Evolutionary conservation across 148 eudicot species (phyloP), one percentile per base, ranked within the genome.

Genomic region (Vaccinium macrocarpon): DNA sequence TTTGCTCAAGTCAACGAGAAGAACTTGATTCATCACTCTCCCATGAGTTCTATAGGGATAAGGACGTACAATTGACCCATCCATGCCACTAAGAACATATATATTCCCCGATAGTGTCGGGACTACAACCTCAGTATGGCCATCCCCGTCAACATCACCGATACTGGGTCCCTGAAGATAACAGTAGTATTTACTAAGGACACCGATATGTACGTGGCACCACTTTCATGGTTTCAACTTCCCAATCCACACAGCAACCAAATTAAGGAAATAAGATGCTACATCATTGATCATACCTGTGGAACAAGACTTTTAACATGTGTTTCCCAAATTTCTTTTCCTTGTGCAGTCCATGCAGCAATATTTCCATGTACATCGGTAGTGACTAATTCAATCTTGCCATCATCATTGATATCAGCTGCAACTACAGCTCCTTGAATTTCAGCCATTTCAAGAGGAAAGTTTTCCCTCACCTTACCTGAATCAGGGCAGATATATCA

Each of bases 401-500:
- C 99, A 89, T 97, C 99, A 73, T 97, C 99, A 83, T 97, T 97
- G 55, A 97, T 93, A 89, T 97, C 99, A 78, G 95, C 99, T 80
- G 97, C 99, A 82, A 93, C 91, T 61, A 95, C 98, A 84, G 93
- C 92, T 83, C 95, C 99, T 90, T 97, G 99, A 86, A 97, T 90
- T 87, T 97, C 99, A 88, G 98, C 99, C 99, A 97, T 95, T 87
- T 95, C 97, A 87, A 97, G 98, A 81, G 99, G 99, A 86, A 97
- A 97, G 59, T 93, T 90, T 52, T 95, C 93, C 88, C 99, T 93
- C 81, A 92, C 89, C 86, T 95, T 90, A 83, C 99, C 99, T 97
- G 92, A 64, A 92, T 82, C 18, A 68, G 73, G 29, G 84, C 57
- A 80, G 80, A 79, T 38, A 80, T 16, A 38, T 35, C 32, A 80